phyloP scores from a whole-genome alignment of 1,284 basidiomycete genomes.

The Papiliotrema fonsecae region DNA sequence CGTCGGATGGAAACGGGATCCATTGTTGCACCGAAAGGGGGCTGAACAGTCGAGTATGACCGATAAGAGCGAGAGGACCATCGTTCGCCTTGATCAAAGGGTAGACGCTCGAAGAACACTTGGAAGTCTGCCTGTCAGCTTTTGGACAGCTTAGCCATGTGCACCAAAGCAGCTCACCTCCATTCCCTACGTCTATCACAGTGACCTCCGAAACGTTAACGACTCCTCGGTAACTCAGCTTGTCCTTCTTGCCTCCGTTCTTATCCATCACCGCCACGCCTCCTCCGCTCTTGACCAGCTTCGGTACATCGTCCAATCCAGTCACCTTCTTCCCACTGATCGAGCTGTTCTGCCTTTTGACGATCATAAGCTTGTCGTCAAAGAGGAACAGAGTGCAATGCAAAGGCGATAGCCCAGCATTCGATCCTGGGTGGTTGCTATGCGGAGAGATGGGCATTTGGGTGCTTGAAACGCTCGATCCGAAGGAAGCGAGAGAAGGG shows the following conservation, averaged over 20 bases:
- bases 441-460: constrained; percentile 52
- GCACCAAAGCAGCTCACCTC: constrained; percentile 57
- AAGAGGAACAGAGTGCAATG: constrained; percentile 91
- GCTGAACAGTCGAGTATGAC: constrained; percentile 64
- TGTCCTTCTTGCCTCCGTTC: constrained; percentile 59
- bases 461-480: constrained; percentile 14
- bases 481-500: constrained; percentile 49
- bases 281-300: constrained; percentile 58
- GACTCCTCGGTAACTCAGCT: constrained; percentile 79
- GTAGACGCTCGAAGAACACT: constrained; percentile 72
- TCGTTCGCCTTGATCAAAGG: constrained; percentile 69
- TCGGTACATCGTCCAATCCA: constrained; percentile 80
- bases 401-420: constrained; percentile 45
- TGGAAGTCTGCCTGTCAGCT: constrained; percentile 63
- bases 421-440: not conserved
- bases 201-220: constrained; percentile 79
- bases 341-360: constrained; percentile 73
- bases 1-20: constrained; percentile 60
- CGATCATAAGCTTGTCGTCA: constrained; percentile 87
- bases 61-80: constrained; percentile 81
- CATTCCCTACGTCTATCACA: constrained; percentile 74
- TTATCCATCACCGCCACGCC: constrained; percentile 44
- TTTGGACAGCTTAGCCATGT: not conserved
- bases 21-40: constrained; percentile 59
- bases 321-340: constrained; percentile 68